Evolutionary conservation across 163 green algal species (phyloP).

Genomic region (Volvox carteri): DNA sequence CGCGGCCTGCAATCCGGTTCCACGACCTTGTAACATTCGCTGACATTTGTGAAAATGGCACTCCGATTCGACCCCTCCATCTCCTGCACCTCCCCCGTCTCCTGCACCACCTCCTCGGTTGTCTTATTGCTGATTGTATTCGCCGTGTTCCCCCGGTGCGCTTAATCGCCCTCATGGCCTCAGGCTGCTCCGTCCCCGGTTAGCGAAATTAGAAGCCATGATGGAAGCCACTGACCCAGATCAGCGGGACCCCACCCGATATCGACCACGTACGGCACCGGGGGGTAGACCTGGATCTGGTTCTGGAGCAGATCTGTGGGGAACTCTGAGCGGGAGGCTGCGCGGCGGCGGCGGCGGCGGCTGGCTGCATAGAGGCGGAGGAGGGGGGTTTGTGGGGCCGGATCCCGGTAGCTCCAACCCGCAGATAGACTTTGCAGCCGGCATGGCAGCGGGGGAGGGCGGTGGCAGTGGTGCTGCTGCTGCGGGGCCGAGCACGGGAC

Average conservation of each 20-base stretch:
- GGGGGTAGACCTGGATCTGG: neutral
- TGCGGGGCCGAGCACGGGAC: neutral
- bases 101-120: neutral
- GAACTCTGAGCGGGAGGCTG: neutral
- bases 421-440: conserved; percentile 4
- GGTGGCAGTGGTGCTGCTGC: neutral
- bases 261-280: neutral
- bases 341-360: neutral
- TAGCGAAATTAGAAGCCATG: conserved; percentile 38
- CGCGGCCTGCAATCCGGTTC: too few species aligned
- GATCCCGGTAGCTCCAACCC: too few species aligned
- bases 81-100: neutral
- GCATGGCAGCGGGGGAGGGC: neutral
- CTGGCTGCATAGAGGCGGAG: too few species aligned
- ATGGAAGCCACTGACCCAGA: neutral
- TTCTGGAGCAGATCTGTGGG: neutral
- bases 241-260: neutral
- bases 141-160: too few species aligned
- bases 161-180: too few species aligned
- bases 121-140: too few species aligned
- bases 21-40: too few species aligned
- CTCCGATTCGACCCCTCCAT: too few species aligned
- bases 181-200: conserved; percentile 25
- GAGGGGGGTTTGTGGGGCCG: too few species aligned
- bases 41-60: too few species aligned